Evolutionary conservation across 495 filamentous ascomycete genomes (phyloP).

Genomic region (Thozetella sp.): DNA sequence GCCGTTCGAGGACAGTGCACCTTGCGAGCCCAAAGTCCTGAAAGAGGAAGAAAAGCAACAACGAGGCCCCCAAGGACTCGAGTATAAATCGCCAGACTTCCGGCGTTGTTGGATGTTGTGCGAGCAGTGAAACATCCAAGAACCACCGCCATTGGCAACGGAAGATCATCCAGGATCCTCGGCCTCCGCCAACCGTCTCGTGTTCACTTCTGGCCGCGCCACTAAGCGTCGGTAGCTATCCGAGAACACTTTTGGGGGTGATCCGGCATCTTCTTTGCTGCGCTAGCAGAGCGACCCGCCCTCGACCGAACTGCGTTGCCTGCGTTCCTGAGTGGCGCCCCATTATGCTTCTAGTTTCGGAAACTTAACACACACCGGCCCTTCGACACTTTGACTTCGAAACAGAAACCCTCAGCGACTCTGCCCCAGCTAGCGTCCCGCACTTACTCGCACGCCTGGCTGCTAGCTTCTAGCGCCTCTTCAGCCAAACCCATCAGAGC

Average conservation of each 20-base stretch:
- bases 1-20: not conserved
- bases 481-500: not conserved
- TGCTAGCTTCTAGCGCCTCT: not conserved
- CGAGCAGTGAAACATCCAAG: too few species aligned
- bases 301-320: not conserved
- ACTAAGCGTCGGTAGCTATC: not conserved
- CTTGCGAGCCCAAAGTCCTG: not conserved
- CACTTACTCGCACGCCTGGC: not conserved
- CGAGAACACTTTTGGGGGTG: not conserved
- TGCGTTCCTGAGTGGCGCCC: not conserved
- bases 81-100: too few species aligned
- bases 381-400: constrained; percentile 3
- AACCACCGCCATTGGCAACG: too few species aligned
- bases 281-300: not conserved
- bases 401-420: constrained; percentile 3
- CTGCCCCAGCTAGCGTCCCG: constrained; percentile 1
- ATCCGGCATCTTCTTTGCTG: not conserved
- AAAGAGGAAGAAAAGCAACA: not conserved
- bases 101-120: too few species aligned
- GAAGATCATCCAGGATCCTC: too few species aligned
- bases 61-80: not conserved
- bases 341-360: constrained; percentile 1
- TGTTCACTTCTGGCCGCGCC: not conserved
- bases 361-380: constrained; percentile 3
- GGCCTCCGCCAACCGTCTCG: not conserved